phyloP scores from a whole-genome alignment of 495 filamentous ascomycete species.

The Xylaria sp. region DNA sequence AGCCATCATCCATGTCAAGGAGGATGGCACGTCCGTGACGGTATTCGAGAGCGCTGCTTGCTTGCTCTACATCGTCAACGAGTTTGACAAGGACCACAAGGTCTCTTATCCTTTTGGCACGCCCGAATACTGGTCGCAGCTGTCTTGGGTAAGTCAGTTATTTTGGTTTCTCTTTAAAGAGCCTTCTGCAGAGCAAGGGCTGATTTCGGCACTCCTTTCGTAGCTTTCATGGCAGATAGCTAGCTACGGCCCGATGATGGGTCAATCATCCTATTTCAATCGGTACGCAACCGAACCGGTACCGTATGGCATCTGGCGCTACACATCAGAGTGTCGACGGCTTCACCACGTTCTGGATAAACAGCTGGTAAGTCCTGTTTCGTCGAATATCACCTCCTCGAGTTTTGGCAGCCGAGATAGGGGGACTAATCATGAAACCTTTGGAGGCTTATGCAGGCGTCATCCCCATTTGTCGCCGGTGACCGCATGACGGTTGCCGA shows the following conservation, averaged over 20 bases:
- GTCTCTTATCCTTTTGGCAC: constrained; percentile 71
- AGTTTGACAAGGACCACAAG: constrained; percentile 78
- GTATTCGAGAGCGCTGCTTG: constrained; percentile 80
- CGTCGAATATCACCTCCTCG: neutral
- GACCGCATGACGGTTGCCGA: constrained; percentile 29
- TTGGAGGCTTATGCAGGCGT: no score
- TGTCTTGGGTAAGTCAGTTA: constrained; percentile 29
- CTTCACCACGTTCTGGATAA: constrained; percentile 30
- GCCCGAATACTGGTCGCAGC: constrained; percentile 56
- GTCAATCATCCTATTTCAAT: constrained; percentile 27
- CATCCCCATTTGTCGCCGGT: constrained; percentile 26
- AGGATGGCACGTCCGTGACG: constrained; percentile 60
- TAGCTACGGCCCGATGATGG: constrained; percentile 32
- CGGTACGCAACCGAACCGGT: constrained; percentile 17
- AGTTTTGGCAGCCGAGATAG: neutral
- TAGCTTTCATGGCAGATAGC: constrained; percentile 34
- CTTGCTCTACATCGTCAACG: constrained; percentile 74
- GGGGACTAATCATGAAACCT: neutral
- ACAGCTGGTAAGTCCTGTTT: constrained; percentile 30
- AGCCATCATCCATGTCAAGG: constrained; percentile 68
- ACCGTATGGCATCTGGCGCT: constrained; percentile 25
- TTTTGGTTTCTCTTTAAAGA: neutral
- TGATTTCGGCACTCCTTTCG: neutral
- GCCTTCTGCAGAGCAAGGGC: no score
- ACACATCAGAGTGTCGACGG: constrained; percentile 25